phyloP scores from a whole-genome alignment of 441 rosid genomes.

The Gossypium trilobum region DNA sequence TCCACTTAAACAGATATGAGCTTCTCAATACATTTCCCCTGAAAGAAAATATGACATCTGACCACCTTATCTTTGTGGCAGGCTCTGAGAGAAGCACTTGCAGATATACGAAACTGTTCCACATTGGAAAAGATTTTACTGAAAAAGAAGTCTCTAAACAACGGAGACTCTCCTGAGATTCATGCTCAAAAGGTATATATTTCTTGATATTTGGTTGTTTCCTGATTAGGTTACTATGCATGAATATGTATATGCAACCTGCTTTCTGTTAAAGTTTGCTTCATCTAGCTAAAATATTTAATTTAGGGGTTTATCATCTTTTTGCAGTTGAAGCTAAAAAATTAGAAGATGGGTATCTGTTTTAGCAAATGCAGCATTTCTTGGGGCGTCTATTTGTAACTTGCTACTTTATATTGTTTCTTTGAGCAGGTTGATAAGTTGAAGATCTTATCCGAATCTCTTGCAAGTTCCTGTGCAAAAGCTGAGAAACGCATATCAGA shows the following conservation, averaged over 20 bases:
- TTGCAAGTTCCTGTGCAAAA: slow-evolving; percentile 65
- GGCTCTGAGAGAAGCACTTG: slow-evolving; percentile 75
- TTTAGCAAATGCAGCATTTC: slow-evolving; percentile 9
- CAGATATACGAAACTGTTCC: slow-evolving; percentile 66
- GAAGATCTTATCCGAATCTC: slow-evolving; percentile 86
- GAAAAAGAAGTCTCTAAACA: slow-evolving; percentile 54
- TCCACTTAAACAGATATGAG: not conserved
- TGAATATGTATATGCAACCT: not conserved
- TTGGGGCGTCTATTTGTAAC: not conserved
- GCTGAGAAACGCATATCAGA: slow-evolving; percentile 84
- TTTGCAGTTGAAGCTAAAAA: slow-evolving; percentile 9
- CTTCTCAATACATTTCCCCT: not conserved
- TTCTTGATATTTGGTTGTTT: slow-evolving; percentile 12
- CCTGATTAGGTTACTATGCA: slow-evolving; percentile 4
- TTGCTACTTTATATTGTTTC: slow-evolving; percentile 14
- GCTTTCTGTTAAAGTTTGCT: slow-evolving; percentile 11
- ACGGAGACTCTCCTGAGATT: slow-evolving; percentile 76
- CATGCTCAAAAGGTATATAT: slow-evolving; percentile 80
- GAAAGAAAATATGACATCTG: slow-evolving; percentile 13
- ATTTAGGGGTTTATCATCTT: slow-evolving; percentile 2
- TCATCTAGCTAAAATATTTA: slow-evolving; percentile 4
- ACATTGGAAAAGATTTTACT: slow-evolving; percentile 66
- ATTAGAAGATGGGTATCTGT: slow-evolving; percentile 11
- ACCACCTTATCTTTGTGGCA: slow-evolving; percentile 28
- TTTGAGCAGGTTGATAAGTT: slow-evolving; percentile 81